phyloP scores from a whole-genome alignment of 306 rosid genomes.

The Malus fusca region DNA sequence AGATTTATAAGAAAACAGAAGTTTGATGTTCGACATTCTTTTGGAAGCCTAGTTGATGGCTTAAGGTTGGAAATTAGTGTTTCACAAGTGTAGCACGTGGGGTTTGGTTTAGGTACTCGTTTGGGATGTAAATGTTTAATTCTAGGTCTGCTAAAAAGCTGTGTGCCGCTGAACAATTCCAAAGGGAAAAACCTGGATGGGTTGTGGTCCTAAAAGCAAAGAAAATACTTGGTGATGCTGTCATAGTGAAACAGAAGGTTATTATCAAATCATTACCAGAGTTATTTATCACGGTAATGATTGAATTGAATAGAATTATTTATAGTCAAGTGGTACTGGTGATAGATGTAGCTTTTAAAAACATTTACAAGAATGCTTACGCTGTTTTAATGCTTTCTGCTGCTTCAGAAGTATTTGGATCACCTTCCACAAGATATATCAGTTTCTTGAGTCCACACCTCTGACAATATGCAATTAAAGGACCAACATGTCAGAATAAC shows the following conservation, averaged over 20 bases:
- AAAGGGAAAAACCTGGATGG: not conserved
- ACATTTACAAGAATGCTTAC: constrained; percentile 30
- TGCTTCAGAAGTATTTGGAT: constrained; percentile 87
- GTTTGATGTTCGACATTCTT: not conserved
- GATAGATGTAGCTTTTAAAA: not conserved
- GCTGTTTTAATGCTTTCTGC: constrained; percentile 97
- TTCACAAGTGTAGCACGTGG: not conserved
- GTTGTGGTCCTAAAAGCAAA: not conserved
- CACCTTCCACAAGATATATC: constrained; percentile 97
- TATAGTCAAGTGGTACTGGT: not conserved
- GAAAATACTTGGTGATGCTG: not conserved
- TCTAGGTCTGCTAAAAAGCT: not conserved
- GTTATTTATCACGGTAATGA: not conserved
- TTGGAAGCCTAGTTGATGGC: not conserved
- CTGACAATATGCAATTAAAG: constrained; percentile 36
- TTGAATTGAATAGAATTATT: not conserved
- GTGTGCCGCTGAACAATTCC: not conserved
- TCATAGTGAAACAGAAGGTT: not conserved
- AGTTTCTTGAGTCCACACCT: constrained; percentile 89
- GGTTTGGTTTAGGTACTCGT: not conserved
- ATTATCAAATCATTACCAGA: not conserved
- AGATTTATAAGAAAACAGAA: too few species aligned
- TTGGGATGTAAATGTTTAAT: not conserved
- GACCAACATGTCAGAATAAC: constrained; percentile 16
- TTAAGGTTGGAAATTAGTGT: not conserved